These are phyloP conservation scores for Jasminum sambac DNA, from an alignment of 257 asterid species.

Conservation along the genomic window DNA sequence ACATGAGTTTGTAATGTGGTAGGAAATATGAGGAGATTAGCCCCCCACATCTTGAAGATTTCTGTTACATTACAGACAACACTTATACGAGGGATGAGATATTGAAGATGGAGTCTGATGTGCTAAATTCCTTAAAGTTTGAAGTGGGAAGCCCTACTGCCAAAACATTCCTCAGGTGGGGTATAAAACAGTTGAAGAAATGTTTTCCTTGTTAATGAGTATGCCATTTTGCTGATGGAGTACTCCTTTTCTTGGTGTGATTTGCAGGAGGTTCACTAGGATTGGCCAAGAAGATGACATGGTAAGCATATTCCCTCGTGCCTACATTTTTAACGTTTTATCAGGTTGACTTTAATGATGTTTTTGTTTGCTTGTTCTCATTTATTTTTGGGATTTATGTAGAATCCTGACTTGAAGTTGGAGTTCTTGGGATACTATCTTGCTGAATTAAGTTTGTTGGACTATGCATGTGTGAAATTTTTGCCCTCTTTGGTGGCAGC, in stretches of 20 bases:
- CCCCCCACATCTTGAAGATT: slow-evolving; percentile 79
- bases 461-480: slow-evolving; percentile 67
- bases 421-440: slow-evolving; percentile 85
- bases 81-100: slow-evolving; percentile 63
- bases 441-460: slow-evolving; percentile 77
- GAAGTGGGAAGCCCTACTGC: slow-evolving; percentile 87
- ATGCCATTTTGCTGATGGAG: slow-evolving; percentile 24
- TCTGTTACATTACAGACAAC: slow-evolving; percentile 75
- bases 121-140: slow-evolving; percentile 66
- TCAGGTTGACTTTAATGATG: background rate
- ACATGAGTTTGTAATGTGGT: slow-evolving; percentile 5
- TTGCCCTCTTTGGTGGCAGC: slow-evolving; percentile 88
- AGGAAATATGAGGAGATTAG: slow-evolving; percentile 93
- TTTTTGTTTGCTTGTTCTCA: slow-evolving; percentile 18
- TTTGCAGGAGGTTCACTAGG: slow-evolving; percentile 53
- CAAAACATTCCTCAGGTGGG: slow-evolving; percentile 75
- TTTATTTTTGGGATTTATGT: slow-evolving; percentile 23
- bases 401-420: slow-evolving; percentile 50
- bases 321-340: background rate
- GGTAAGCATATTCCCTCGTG: slow-evolving; percentile 34
- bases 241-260: slow-evolving; percentile 18
- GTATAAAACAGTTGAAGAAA: background rate
- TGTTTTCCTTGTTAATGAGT: background rate
- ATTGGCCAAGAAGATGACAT: slow-evolving; percentile 55
- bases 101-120: slow-evolving; percentile 83